phyloP scores from a whole-genome alignment of 2,329 filamentous ascomycete genomes.

The Cercospora sp. region DNA sequence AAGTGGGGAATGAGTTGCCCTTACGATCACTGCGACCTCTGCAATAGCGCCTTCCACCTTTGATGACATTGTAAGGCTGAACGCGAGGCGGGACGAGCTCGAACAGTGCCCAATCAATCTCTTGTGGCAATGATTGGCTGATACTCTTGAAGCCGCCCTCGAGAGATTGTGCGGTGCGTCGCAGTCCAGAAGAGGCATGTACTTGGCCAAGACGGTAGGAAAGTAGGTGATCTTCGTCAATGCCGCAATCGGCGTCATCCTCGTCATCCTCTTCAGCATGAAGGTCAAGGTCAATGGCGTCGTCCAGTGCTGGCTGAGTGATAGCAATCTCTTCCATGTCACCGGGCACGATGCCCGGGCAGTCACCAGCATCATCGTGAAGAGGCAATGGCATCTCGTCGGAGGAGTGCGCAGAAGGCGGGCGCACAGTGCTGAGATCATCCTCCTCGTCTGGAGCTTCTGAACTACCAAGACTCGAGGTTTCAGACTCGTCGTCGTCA shows the following conservation, averaged over 20 bases:
- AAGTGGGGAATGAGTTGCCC: constrained; percentile 44
- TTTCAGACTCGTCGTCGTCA: constrained; percentile 36
- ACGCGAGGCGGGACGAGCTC: constrained; percentile 71
- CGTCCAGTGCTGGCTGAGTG: constrained; percentile 85
- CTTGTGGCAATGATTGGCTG: constrained; percentile 69
- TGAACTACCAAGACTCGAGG: constrained; percentile 42
- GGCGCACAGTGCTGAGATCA: constrained; percentile 44
- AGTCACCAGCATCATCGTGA: constrained; percentile 58
- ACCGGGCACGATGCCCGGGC: constrained; percentile 71
- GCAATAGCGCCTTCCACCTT: constrained; percentile 49
- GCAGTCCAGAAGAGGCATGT: constrained; percentile 86
- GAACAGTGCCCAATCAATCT: constrained; percentile 94
- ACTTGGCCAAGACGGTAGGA: constrained; percentile 79
- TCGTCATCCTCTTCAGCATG: constrained; percentile 80
- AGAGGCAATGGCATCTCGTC: constrained; percentile 23
- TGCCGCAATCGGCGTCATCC: constrained; percentile 67
- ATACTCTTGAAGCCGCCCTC: constrained; percentile 47
- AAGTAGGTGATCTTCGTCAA: constrained; percentile 76
- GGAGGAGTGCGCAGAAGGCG: constrained; percentile 31
- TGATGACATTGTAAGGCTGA: constrained; percentile 71
- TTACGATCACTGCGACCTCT: constrained; percentile 30
- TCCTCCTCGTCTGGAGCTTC: constrained; percentile 60
- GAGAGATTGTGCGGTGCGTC: constrained; percentile 51
- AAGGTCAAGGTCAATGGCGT: constrained; percentile 66
- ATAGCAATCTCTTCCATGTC: constrained; percentile 77